Conservation (phyloP, 2,329 filamentous ascomycete genomes). For the Claviceps sp. region DNA sequence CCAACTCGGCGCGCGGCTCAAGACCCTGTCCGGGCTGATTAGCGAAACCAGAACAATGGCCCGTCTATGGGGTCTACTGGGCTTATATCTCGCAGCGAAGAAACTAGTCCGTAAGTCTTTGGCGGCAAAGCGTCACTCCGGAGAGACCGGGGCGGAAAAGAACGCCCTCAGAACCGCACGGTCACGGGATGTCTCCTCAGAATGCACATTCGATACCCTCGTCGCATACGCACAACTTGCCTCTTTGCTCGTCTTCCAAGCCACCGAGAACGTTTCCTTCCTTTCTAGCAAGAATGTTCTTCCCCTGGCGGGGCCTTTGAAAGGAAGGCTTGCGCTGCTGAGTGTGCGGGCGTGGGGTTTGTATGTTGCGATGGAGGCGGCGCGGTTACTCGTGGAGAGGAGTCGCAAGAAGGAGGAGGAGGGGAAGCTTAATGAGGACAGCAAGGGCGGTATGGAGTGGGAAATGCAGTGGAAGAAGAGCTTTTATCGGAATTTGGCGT, state of each 20-base stretch:
- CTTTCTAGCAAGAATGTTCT: conserved; percentile 62
- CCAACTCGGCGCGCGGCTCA: conserved; percentile 38
- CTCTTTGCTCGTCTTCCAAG: conserved; percentile 57
- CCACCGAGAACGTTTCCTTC: conserved; percentile 73
- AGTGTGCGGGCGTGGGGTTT: conserved; percentile 69
- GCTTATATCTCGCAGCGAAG: conserved; percentile 56
- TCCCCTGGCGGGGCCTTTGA: conserved; percentile 38
- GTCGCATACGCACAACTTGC: conserved; percentile 57
- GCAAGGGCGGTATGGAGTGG: conserved; percentile 21
- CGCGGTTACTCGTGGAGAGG: conserved; percentile 42
- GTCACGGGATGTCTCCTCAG: conserved; percentile 21
- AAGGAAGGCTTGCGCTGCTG: conserved; percentile 52
- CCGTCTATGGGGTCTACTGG: conserved; percentile 64
- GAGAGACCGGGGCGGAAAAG: conserved; percentile 14
- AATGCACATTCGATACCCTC: conserved; percentile 25
- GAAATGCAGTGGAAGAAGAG: conserved; percentile 46
- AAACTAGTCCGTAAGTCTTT: conserved; percentile 26
- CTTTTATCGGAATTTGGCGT: conserved; percentile 56
- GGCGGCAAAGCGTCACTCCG: conserved; percentile 3
- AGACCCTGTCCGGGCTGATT: conserved; percentile 50
- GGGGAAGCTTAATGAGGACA: too few relatives aligned
- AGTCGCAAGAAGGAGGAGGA: conserved; percentile 23
- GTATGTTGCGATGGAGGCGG: conserved; percentile 65
- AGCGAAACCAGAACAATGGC: conserved; percentile 59
- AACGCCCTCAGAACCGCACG: conserved; percentile 20